phyloP scores from a whole-genome alignment of 1,139 yeast species.

The Kurtzmaniella quercitrusa region DNA sequence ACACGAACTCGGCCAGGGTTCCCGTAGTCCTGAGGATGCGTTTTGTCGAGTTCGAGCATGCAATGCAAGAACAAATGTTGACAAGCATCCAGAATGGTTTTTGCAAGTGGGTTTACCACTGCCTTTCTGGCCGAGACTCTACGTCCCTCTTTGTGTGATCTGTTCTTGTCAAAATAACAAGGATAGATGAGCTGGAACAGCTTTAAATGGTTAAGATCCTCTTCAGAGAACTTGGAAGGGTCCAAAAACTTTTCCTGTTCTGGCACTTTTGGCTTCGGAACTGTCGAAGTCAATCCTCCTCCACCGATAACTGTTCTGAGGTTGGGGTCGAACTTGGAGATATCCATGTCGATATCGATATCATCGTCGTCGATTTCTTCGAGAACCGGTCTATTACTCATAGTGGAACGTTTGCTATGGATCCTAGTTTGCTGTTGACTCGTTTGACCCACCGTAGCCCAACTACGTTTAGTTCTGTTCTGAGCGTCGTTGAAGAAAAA shows the following conservation, averaged over 20 bases:
- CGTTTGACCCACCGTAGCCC: too few species aligned
- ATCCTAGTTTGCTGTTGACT: too few species aligned
- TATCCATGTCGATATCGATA: slow-evolving; percentile 89
- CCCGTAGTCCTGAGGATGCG: slow-evolving; percentile 96
- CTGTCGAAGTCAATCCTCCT: slow-evolving; percentile 35
- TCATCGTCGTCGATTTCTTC: slow-evolving; percentile 89
- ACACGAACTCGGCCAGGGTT: slow-evolving; percentile 93
- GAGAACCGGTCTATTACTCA: slow-evolving; percentile 62
- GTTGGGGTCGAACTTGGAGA: slow-evolving; percentile 83
- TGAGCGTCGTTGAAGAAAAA: not conserved
- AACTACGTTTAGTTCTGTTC: not conserved
- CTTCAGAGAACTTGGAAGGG: slow-evolving; percentile 37
- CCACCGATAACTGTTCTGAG: slow-evolving; percentile 61
- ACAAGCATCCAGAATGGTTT: slow-evolving; percentile 68
- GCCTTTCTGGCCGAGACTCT: slow-evolving; percentile 65
- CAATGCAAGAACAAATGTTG: slow-evolving; percentile 46
- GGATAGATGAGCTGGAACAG: slow-evolving; percentile 79
- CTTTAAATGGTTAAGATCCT: slow-evolving; percentile 58
- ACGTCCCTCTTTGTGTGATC: slow-evolving; percentile 80
- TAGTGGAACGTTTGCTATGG: slow-evolving; percentile 10
- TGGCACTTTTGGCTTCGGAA: slow-evolving; percentile 30
- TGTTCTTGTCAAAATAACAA: slow-evolving; percentile 78
- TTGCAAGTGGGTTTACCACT: slow-evolving; percentile 84
- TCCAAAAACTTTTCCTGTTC: slow-evolving; percentile 25
- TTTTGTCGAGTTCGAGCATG: slow-evolving; percentile 71